phyloP scores from a whole-genome alignment of 1,284 basidiomycete species.

The Chalciporus sp. region DNA sequence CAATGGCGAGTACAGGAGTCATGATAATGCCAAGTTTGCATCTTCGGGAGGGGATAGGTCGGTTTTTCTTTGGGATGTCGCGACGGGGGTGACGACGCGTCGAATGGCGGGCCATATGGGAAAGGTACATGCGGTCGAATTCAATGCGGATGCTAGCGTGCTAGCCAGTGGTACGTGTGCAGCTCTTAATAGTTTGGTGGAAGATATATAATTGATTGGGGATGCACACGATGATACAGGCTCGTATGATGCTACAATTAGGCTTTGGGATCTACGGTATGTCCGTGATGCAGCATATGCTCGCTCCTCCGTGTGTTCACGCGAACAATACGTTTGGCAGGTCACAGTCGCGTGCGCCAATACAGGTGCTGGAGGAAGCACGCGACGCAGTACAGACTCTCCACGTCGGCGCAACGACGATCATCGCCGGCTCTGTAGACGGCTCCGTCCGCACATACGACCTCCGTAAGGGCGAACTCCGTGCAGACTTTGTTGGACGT shows the following conservation, averaged over 20 bases:
- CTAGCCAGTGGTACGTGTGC: conserved; percentile 73
- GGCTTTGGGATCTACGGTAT: conserved; percentile 87
- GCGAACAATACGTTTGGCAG: conserved; percentile 41
- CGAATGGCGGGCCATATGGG: conserved; percentile 87
- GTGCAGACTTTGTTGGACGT: conserved; percentile 90
- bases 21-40: conserved; percentile 93
- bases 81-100: conserved; percentile 79
- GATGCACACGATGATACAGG: conserved; percentile 44
- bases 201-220: too few relatives aligned
- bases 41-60: conserved; percentile 92
- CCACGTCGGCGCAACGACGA: conserved; percentile 60
- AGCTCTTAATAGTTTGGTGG: not conserved
- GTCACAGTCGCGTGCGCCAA: conserved; percentile 77
- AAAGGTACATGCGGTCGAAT: conserved; percentile 89
- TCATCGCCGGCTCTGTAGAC: conserved; percentile 88
- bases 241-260: conserved; percentile 86
- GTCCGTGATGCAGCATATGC: conserved; percentile 1
- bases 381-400: conserved; percentile 88
- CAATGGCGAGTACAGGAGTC: conserved; percentile 54
- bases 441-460: conserved; percentile 93
- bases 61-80: conserved; percentile 96
- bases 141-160: conserved; percentile 84
- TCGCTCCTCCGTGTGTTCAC: not conserved
- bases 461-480: conserved; percentile 86
- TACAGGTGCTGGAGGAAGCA: conserved; percentile 92